These are phyloP conservation scores for Lactifluus volemus DNA, from an alignment of 768 basidiomycete genomes.

Conservation along the genomic window DNA sequence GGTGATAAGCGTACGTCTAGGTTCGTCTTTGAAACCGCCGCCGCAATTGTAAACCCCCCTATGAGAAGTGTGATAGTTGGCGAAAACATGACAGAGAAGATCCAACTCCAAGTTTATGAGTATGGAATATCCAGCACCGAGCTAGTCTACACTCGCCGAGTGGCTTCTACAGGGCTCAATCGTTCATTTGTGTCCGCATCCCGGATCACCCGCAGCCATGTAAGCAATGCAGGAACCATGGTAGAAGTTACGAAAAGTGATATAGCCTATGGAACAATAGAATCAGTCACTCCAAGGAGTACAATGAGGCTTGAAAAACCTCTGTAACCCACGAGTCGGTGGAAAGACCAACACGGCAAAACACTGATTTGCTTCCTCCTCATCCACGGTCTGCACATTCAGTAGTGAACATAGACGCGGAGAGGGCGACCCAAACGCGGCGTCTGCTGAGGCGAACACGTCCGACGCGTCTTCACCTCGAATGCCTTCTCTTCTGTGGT, in stretches of 20 bases:
- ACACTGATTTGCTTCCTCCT: conserved; percentile 74
- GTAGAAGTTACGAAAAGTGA: conserved; percentile 96
- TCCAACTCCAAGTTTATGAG: conserved; percentile 43
- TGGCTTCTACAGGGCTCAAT: conserved; percentile 58
- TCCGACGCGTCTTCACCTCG: conserved; percentile 54
- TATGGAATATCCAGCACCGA: not conserved
- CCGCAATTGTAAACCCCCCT: conserved; percentile 96
- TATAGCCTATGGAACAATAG: conserved; percentile 56
- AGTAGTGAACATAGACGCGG: conserved; percentile 58
- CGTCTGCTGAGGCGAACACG: conserved; percentile 55
- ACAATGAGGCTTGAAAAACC: conserved; percentile 35
- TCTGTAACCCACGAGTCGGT: conserved; percentile 96
- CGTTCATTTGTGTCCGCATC: conserved; percentile 43
- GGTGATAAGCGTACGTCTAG: conserved; percentile 91
- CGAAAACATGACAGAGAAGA: conserved; percentile 94
- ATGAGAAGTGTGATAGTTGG: conserved; percentile 98
- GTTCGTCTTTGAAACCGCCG: conserved; percentile 90
- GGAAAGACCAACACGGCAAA: conserved; percentile 81
- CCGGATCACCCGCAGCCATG: conserved; percentile 74
- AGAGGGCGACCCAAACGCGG: conserved; percentile 47
- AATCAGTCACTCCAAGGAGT: not conserved
- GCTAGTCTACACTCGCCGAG: conserved; percentile 51
- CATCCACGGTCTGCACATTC: conserved; percentile 49
- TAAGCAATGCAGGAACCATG: conserved; percentile 78
- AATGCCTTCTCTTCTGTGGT: conserved; percentile 38